Conservation (phyloP, 352 stramenopile genomes). For the Detonula confervacea region DNA sequence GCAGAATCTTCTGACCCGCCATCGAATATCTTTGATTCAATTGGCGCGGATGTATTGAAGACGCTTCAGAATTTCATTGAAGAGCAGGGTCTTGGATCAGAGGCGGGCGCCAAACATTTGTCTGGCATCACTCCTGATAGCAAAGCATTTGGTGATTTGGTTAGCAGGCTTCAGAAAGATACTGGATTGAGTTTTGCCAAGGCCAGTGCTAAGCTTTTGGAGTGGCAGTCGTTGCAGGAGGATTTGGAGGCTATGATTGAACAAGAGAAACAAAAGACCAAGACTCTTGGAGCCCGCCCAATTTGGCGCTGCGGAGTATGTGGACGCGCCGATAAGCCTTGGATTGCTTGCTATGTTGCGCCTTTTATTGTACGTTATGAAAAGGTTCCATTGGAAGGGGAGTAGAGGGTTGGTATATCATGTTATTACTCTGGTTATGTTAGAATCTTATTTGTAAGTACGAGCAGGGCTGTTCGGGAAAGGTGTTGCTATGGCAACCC, state of each 20-base stretch:
- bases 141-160: slow-evolving; percentile 26
- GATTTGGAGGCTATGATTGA: slow-evolving; percentile 32
- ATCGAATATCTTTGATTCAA: slow-evolving; percentile 14
- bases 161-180: slow-evolving; percentile 9
- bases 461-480: no score
- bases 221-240: slow-evolving; percentile 33
- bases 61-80: slow-evolving; percentile 30
- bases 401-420: background rate
- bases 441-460: no score
- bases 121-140: slow-evolving; percentile 14
- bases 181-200: slow-evolving; percentile 3
- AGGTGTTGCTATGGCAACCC: no score
- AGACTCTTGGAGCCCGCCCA: slow-evolving; percentile 18
- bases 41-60: slow-evolving; percentile 15
- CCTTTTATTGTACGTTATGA: slow-evolving; percentile 38
- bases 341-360: slow-evolving; percentile 34
- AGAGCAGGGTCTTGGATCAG: slow-evolving; percentile 17
- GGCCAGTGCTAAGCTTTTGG: slow-evolving; percentile 20
- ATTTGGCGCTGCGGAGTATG: slow-evolving; percentile 36
- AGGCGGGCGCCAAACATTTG: slow-evolving; percentile 24
- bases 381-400: slow-evolving; percentile 19
- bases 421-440: no score
- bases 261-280: slow-evolving; percentile 25
- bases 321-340: slow-evolving; percentile 27
- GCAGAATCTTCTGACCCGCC: slow-evolving; percentile 1